Evolutionary conservation across 495 filamentous ascomycete genomes (phyloP).

Genomic region (Neurospora sp.): DNA sequence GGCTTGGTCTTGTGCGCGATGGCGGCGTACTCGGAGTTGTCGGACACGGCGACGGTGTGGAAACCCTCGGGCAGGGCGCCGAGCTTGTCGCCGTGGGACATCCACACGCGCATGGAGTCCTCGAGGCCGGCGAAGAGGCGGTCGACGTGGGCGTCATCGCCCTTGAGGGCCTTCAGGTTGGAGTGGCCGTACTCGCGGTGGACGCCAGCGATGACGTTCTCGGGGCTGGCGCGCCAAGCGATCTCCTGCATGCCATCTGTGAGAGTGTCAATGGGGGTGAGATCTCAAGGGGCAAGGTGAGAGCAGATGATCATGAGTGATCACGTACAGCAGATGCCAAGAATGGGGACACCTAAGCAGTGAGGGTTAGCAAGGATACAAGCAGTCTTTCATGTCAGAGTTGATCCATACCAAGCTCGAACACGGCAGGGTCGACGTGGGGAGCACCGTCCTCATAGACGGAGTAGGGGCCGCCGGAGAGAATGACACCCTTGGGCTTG

Average conservation of each 20-base stretch:
- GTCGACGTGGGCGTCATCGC: constrained; percentile 49
- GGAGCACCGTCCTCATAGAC: constrained; percentile 20
- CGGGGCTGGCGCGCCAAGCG: constrained; percentile 57
- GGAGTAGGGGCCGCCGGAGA: constrained; percentile 48
- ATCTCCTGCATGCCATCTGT: constrained; percentile 49
- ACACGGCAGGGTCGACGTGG: constrained; percentile 63
- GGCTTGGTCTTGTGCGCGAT: constrained; percentile 65
- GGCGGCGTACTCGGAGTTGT: constrained; percentile 64
- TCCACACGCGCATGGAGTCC: constrained; percentile 57
- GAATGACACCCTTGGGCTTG: constrained; percentile 73
- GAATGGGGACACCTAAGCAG: constrained; percentile 16
- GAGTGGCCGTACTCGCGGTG: constrained; percentile 36
- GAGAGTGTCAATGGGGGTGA: not conserved
- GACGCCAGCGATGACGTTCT: constrained; percentile 63
- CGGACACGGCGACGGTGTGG: constrained; percentile 58
- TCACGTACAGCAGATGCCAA: constrained; percentile 58
- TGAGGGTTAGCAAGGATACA: not conserved
- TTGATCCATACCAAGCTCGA: constrained; percentile 65
- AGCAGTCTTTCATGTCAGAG: not conserved
- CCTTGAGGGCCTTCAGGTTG: constrained; percentile 34
- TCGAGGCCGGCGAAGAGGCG: constrained; percentile 61
- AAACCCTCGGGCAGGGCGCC: constrained; percentile 60
- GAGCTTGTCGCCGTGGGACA: constrained; percentile 85
- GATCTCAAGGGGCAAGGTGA: not conserved
- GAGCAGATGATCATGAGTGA: not conserved